Base-by-base conservation (phyloP, 2,329 filamentous ascomycete species). In the Verticillium tricorpus region DNA sequence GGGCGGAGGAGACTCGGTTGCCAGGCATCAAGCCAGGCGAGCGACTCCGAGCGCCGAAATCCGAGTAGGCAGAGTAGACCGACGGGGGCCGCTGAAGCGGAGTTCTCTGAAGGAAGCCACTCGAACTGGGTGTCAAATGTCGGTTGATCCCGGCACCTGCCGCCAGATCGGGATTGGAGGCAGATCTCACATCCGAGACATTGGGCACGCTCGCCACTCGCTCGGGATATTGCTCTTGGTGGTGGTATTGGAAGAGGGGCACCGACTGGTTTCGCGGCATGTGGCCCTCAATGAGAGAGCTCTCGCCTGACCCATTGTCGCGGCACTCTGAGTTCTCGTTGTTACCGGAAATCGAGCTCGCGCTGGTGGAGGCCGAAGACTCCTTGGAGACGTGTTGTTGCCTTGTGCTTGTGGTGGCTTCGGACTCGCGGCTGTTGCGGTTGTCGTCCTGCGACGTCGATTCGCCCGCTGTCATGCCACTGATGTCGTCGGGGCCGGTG, bases 21-120 rank as follows among this genome's bases (percentile, higher is more conserved):
- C 76, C 75, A 5, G 76, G 73, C 71, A 72, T 74, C 28, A 81
- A 73, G 19, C 73, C 78, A 2, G 85, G 84, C 15, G 86, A 88
- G 37, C 89, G 86, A 37, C 89, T 88, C 59, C 88, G 85, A 37
- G 78, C 76, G 32, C 83, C 84, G 64, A 86, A 77, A 57, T 96
- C 92, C 17, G 91, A 92, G 57, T 85, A 84, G 15, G 85, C 81
- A 2, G 91, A 95, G 73, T 93, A 93, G 5, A 89, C 81, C 14
- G 93, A 97, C 28, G 82, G 82, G 5, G 93, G 93, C 59, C 93
- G 84, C 50, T 84, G 83, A 65, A 90, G 72, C 15, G 85, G 86
- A 63, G 79, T 85, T 69, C 85, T 78, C 68, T 81, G 78, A 66
- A 83, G 78, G 68, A 80, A 78, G 68, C 80, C 77, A 14, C 83